Conservation (phyloP, 202 grass and related monocot genomes). For the Cymbopogon flexuosus region DNA sequence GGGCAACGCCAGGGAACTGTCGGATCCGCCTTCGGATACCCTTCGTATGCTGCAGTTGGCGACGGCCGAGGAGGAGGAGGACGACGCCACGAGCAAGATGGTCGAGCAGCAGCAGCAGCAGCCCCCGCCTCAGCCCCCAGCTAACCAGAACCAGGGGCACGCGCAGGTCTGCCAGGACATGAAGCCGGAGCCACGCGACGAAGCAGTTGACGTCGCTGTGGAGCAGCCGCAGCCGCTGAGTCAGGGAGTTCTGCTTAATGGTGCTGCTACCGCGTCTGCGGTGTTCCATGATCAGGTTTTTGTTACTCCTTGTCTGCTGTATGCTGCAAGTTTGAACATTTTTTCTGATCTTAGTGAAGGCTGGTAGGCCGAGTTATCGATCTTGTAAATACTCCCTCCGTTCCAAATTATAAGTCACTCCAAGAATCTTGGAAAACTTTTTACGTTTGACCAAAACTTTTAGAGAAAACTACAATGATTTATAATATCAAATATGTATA, state of each 20-base stretch:
- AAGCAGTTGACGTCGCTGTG: conserved; percentile 28
- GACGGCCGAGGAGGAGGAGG: conserved; percentile 72
- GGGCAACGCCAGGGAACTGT: conserved; percentile 50
- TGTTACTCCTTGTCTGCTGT: not conserved
- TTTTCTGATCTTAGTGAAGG: not conserved
- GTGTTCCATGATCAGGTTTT: conserved; percentile 56
- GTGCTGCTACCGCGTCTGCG: conserved; percentile 32
- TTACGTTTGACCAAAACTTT: no score
- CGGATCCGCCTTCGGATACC: conserved; percentile 67
- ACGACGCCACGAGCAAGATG: conserved; percentile 91
- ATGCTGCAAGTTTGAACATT: not conserved
- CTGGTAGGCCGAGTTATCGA: not conserved
- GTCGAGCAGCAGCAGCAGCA: conserved; percentile 29
- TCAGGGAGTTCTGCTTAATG: conserved; percentile 16
- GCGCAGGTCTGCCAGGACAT: conserved; percentile 21
- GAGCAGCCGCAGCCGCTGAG: conserved; percentile 8
- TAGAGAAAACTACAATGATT: no score
- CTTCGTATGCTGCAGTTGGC: conserved; percentile 57
- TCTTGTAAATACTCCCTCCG: not conserved
- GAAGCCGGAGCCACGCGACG: conserved; percentile 44
- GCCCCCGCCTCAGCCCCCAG: not conserved
- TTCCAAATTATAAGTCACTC: no score
- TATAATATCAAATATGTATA: no score
- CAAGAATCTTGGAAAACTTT: no score
- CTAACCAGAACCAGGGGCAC: conserved; percentile 23